Evolutionary conservation across 1,284 basidiomycete species (phyloP), one percentile per base, ranked within the genome.

Genomic region (Marasmius tenuissimus): DNA sequence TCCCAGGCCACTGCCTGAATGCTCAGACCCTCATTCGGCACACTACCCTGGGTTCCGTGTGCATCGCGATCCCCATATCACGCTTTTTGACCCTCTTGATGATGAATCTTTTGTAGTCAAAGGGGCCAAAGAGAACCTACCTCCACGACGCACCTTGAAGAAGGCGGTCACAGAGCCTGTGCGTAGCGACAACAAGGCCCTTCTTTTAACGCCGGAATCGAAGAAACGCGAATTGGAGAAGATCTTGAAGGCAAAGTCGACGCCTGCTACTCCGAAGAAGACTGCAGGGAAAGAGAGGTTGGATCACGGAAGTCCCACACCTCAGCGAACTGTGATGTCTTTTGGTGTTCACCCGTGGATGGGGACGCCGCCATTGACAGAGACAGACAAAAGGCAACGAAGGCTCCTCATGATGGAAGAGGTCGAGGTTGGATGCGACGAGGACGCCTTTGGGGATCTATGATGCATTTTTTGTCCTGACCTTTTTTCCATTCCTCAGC

Each of bases 41-140:
- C 91, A 92, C 68, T 90, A 89, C 70, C 90, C 90, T 9, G 89
- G 90, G 16, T 92, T 92, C 67, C 74, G 78, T 58, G 79, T 92
- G 50, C 80, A 83, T 70, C 80, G 76, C 65, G 89, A 91, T 69
- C 68, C 76, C 11, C 76, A 82, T 67, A 71, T 77, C 59, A 57
- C 72, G 42, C 63, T 78, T 27, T 73, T 74, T n/a, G 39, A 56
- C 12, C 63, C 71, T 20, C 55, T 66, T 6, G 58, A 63, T 35
- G 62, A 69, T 33, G 61, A 63, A 18, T 58, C 58, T 48, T 57
- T 63, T 27, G 34, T 53, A 39, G 63, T 35, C 33, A 64, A 61
- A 54, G 67, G 61, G 0, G 69, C 72, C 60, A 89, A 89, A 69
- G 87, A 89, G 73, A 89, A 89, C 63, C 50, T 83, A 16, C 71